phyloP scores from a whole-genome alignment of 306 rosid genomes.

The Mimosa pudica region DNA sequence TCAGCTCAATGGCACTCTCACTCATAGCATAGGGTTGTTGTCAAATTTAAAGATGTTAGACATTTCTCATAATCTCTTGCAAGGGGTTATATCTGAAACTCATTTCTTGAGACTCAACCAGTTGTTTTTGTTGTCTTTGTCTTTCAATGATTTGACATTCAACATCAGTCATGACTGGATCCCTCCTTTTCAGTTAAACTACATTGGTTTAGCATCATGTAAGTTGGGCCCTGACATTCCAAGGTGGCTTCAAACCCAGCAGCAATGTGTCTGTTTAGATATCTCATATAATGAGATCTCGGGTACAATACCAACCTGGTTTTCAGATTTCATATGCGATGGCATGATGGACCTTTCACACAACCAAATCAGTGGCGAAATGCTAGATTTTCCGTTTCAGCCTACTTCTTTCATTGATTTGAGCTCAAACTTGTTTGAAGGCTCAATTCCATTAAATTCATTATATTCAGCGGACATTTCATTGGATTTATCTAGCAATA shows the following conservation, averaged over 20 bases:
- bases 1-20: background rate
- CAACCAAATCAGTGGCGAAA: background rate
- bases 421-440: background rate
- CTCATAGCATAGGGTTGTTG: constrained; percentile 1
- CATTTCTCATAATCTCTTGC: background rate
- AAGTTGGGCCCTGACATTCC: constrained; percentile 27
- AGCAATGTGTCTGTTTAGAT: rapidly evolving
- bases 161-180: background rate
- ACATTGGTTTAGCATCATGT: background rate
- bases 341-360: background rate
- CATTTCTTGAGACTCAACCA: background rate
- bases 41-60: background rate
- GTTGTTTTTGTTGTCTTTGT: rapidly evolving
- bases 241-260: constrained; percentile 19
- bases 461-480: rapidly evolving
- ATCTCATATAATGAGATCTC: background rate
- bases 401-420: rapidly evolving
- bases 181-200: background rate
- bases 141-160: background rate
- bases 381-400: background rate
- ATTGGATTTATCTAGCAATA: background rate
- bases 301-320: background rate
- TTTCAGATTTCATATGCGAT: background rate
- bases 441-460: background rate
- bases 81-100: background rate